A percentile compares a stretch with the other conserved stretches of the same genome.
phyloP scores from a whole-genome alignment of 768 basidiomycete species.

The Glaciozyma martinii region DNA sequence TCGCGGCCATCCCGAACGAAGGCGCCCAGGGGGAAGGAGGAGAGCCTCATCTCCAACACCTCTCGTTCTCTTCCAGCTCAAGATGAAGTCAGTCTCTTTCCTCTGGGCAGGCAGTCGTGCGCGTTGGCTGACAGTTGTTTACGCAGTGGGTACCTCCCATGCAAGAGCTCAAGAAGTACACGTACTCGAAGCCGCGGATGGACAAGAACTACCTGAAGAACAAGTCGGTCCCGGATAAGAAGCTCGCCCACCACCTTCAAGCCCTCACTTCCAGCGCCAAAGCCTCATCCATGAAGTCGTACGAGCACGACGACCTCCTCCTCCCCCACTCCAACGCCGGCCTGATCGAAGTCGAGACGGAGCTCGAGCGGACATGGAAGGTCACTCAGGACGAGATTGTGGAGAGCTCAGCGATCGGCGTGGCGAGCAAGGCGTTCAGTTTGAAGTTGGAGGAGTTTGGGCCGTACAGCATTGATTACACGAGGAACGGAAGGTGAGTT shows the following conservation, averaged over 20 bases:
- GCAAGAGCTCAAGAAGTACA: conserved; percentile 17
- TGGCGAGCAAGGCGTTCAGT: conserved; percentile 51
- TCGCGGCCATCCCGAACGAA: not conserved
- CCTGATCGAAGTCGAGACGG: conserved; percentile 61
- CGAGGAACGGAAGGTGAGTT: conserved; percentile 76
- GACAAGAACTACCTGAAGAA: conserved; percentile 10
- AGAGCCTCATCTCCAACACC: not conserved
- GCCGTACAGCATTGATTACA: conserved; percentile 73
- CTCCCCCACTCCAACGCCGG: conserved; percentile 64
- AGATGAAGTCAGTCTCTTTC: too few species aligned
- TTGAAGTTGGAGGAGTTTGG: conserved; percentile 71
- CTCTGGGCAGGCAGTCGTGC: too few species aligned
- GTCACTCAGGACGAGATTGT: conserved; percentile 71
- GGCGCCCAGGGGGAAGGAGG: not conserved
- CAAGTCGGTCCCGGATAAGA: conserved; percentile 15
- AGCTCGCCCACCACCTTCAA: conserved; percentile 26
- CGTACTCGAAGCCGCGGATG: conserved; percentile 20
- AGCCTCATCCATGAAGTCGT: conserved; percentile 12
- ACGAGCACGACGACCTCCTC: conserved; percentile 43
- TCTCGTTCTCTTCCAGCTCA: not conserved
- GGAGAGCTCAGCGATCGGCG: conserved; percentile 37
- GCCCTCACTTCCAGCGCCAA: conserved; percentile 26
- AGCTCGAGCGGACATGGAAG: conserved; percentile 83
- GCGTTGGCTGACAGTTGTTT: too few species aligned
- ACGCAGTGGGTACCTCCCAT: too few species aligned